A percentile compares a stretch with the other conserved stretches of the same genome.
phyloP scores from a whole-genome alignment of 2,329 filamentous ascomycete genomes.

The Verticillium zaregamsianum region DNA sequence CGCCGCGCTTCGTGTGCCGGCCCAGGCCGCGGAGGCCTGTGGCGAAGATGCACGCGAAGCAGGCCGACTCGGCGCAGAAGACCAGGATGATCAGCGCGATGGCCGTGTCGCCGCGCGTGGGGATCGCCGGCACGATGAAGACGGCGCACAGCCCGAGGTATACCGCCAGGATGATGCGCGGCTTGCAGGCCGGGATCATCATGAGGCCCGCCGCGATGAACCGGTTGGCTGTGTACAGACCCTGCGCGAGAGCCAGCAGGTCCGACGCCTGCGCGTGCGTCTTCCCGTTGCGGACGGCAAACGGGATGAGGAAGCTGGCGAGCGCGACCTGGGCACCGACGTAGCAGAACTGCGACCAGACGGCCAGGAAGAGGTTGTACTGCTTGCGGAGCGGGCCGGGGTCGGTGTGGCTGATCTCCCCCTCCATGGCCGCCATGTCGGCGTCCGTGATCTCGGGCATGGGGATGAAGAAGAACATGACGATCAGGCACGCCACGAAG shows the following conservation, averaged over 20 bases:
- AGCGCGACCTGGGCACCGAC: slow-evolving; percentile 55
- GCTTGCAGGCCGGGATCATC: slow-evolving; percentile 44
- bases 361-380: slow-evolving; percentile 57
- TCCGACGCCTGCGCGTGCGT: slow-evolving; percentile 27
- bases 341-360: slow-evolving; percentile 60
- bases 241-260: slow-evolving; percentile 55
- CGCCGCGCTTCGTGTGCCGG: slow-evolving; percentile 50
- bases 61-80: slow-evolving; percentile 53
- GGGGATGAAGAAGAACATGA: slow-evolving; percentile 53
- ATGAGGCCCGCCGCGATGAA: slow-evolving; percentile 55
- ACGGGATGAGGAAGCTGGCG: slow-evolving; percentile 52
- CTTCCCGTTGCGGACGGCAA: slow-evolving; percentile 21
- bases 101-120: slow-evolving; percentile 43
- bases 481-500: slow-evolving; percentile 53
- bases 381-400: slow-evolving; percentile 52
- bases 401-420: slow-evolving; percentile 34
- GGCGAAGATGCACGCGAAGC: slow-evolving; percentile 57
- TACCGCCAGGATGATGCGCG: slow-evolving; percentile 48
- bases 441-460: slow-evolving; percentile 53
- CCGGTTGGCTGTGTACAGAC: slow-evolving; percentile 54
- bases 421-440: slow-evolving; percentile 54
- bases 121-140: slow-evolving; percentile 50
- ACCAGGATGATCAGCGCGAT: slow-evolving; percentile 52
- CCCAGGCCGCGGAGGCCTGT: slow-evolving; percentile 54
- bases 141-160: slow-evolving; percentile 50